phyloP scores from a whole-genome alignment of 306 rosid species.

The Delonix regia region DNA sequence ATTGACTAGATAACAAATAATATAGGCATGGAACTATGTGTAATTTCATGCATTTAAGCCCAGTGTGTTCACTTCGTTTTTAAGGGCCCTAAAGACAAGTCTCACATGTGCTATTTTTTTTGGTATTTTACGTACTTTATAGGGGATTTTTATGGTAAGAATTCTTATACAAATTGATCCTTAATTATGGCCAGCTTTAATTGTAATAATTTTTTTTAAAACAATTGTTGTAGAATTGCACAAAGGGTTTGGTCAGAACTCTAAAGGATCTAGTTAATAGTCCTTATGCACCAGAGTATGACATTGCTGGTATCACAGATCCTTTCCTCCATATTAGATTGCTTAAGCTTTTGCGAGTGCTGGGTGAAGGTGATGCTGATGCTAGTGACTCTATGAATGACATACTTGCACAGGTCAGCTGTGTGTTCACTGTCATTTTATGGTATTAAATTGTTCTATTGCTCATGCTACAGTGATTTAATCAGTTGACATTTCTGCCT shows the following conservation, averaged over 20 bases:
- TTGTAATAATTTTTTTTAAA: constrained; percentile 32
- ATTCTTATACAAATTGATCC: constrained; percentile 12
- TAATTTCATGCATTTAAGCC: constrained; percentile 29
- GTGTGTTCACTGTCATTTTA: constrained; percentile 5
- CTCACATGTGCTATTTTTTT: constrained; percentile 16
- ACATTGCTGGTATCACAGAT: constrained; percentile 94
- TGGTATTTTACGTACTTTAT: constrained; percentile 9
- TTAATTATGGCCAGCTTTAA: constrained; percentile 25
- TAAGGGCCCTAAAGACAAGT: constrained; percentile 29
- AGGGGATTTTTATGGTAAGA: constrained; percentile 27
- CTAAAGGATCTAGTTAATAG: constrained; percentile 89
- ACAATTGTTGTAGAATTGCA: constrained; percentile 73
- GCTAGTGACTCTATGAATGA: constrained; percentile 96
- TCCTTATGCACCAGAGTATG: constrained; percentile 95
- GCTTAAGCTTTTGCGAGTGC: constrained; percentile 82
- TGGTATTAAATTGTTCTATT: constrained; percentile 24
- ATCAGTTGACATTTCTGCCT: constrained; percentile 23
- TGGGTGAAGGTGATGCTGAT: constrained; percentile 94
- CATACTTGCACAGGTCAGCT: constrained; percentile 97
- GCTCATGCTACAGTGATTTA: constrained; percentile 10
- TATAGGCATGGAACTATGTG: not conserved
- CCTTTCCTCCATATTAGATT: constrained; percentile 96
- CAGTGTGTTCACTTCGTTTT: constrained; percentile 20
- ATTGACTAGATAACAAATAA: constrained; percentile 22
- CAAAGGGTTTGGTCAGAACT: constrained; percentile 84